Percentiles rank a stretch among this genome's conserved stretches.
Evolutionary conservation across 169 alveolate genomes (phyloP).

Genomic region (Besnoitia besnoiti): DNA sequence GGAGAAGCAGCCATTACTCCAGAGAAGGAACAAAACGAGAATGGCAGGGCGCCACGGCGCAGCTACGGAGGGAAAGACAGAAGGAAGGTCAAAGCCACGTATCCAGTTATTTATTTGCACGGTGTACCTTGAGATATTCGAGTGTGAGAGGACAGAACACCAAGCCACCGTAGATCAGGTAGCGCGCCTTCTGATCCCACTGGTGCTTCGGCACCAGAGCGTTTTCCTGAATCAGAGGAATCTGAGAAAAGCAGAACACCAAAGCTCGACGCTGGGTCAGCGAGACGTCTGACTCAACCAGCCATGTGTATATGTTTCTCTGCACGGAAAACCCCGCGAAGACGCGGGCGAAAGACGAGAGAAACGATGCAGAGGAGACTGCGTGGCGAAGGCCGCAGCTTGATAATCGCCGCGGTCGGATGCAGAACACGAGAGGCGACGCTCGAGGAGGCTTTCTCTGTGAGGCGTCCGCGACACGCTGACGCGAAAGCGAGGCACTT

Average conservation of each 20-base stretch:
- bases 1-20: too few relatives aligned
- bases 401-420: too few relatives aligned
- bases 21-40: too few relatives aligned
- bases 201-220: constrained; percentile 83
- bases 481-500: too few relatives aligned
- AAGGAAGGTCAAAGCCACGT: too few relatives aligned
- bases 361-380: not conserved
- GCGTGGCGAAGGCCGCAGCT: too few relatives aligned
- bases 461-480: too few relatives aligned
- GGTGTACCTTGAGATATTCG: constrained; percentile 57
- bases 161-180: constrained; percentile 82
- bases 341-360: not conserved
- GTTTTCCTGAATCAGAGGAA: constrained; percentile 73
- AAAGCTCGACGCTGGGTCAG: not conserved
- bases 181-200: constrained; percentile 84
- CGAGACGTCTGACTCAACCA: not conserved
- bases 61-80: too few relatives aligned
- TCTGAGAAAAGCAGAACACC: constrained; percentile 28
- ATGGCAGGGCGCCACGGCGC: too few relatives aligned
- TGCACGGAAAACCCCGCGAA: not conserved
- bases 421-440: too few relatives aligned
- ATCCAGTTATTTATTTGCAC: too few relatives aligned
- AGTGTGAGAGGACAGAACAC: constrained; percentile 81
- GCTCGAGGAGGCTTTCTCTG: too few relatives aligned
- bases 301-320: not conserved